A percentile compares a stretch with the other conserved stretches of the same genome.
Evolutionary conservation across 208 protist genomes (phyloP).

Genomic region (Leishmania lainsoni): DNA sequence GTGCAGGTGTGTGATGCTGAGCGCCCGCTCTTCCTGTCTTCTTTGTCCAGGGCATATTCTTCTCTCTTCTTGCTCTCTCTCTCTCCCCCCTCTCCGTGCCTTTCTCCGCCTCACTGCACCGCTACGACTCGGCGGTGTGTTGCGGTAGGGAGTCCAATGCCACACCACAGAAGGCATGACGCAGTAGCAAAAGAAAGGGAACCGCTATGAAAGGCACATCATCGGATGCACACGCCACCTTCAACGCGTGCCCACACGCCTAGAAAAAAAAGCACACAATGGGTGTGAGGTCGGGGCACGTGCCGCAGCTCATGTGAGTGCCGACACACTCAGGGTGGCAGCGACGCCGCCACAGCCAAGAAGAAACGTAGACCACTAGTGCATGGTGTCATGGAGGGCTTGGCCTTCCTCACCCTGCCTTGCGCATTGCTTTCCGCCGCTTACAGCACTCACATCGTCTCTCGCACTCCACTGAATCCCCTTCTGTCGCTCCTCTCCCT

Average conservation of each 20-base stretch:
- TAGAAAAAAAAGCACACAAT: background rate
- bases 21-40: too few species aligned
- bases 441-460: background rate
- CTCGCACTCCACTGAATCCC: background rate
- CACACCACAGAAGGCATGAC: too few species aligned
- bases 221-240: background rate
- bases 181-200: too few species aligned
- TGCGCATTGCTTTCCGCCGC: too few species aligned
- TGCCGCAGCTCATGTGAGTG: background rate
- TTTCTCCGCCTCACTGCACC: too few species aligned
- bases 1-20: too few species aligned
- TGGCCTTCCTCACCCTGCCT: background rate
- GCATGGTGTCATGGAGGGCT: background rate
- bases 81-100: background rate
- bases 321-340: background rate
- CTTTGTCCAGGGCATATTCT: too few species aligned
- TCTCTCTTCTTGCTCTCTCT: too few species aligned
- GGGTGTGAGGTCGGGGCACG: background rate
- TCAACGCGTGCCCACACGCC: background rate
- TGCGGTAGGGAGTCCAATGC: too few species aligned
- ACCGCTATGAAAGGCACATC: background rate
- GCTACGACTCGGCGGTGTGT: too few species aligned
- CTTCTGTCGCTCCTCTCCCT: background rate
- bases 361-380: background rate
- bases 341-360: background rate